Evolutionary conservation across 2,329 filamentous ascomycete genomes (phyloP).

Genomic region (Diplocarpon mali): DNA sequence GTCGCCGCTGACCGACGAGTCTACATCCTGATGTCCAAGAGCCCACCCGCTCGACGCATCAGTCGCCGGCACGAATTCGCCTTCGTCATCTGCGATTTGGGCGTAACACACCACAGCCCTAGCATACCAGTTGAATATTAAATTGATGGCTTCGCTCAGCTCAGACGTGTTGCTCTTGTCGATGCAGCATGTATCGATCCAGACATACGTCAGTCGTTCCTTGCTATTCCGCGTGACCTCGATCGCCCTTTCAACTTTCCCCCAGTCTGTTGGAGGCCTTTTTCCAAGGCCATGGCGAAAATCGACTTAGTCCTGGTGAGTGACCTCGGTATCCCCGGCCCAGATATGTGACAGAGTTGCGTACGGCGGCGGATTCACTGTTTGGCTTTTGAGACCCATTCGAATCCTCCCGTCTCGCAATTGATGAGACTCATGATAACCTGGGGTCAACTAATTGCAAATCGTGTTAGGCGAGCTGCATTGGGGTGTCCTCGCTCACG

Average conservation of each 20-base stretch:
- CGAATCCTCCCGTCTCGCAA: background rate
- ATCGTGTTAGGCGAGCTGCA: too few species aligned
- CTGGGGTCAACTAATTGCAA: too few species aligned
- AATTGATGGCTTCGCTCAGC: conserved; percentile 9
- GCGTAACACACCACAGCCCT: conserved; percentile 7
- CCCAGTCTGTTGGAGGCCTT: background rate
- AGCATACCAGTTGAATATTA: conserved; percentile 9
- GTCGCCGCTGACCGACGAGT: conserved; percentile 1
- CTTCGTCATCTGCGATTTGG: conserved; percentile 5
- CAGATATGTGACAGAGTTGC: conserved; percentile 27
- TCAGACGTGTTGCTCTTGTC: conserved; percentile 8
- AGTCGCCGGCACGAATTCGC: background rate
- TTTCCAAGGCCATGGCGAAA: background rate
- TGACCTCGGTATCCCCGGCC: conserved; percentile 20
- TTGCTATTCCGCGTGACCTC: background rate
- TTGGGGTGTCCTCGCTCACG: too few species aligned
- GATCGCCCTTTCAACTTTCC: background rate
- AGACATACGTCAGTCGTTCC: conserved; percentile 5
- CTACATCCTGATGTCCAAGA: background rate
- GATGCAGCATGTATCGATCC: conserved; percentile 12
- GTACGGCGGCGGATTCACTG: conserved; percentile 10
- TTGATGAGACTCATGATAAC: background rate
- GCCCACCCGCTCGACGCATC: background rate
- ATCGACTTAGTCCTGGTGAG: conserved; percentile 14
- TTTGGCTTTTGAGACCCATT: background rate